These are phyloP conservation scores for Telopea speciosissima DNA, from an alignment of 177 flowering plant genomes.

Conservation along the genomic window DNA sequence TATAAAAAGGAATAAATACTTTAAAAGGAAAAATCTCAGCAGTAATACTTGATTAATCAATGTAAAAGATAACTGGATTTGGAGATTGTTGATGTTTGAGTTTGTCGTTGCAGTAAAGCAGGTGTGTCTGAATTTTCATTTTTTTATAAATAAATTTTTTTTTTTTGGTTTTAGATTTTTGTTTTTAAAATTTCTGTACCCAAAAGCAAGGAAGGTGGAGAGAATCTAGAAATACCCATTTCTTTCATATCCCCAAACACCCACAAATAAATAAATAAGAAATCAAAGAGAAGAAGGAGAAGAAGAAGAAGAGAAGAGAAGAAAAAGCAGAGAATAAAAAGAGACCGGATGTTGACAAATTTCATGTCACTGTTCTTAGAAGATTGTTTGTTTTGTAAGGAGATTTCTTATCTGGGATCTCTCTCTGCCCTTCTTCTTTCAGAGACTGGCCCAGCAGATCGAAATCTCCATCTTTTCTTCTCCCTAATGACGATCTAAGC, in stretches of 20 bases:
- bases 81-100: not conserved
- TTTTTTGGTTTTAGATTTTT: slow-evolving; percentile 11
- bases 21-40: not conserved
- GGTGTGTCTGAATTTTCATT: not conserved
- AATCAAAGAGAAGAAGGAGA: slow-evolving; percentile 14
- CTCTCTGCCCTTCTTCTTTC: slow-evolving; percentile 24
- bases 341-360: slow-evolving; percentile 96
- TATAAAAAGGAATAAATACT: not conserved
- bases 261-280: slow-evolving; percentile 21
- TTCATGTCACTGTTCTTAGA: slow-evolving; percentile 80
- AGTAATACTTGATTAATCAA: not conserved
- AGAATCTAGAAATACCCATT: slow-evolving; percentile 61
- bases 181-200: slow-evolving; percentile 31
- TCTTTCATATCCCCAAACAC: slow-evolving; percentile 16
- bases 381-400: slow-evolving; percentile 64
- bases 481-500: slow-evolving; percentile 55
- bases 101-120: slow-evolving; percentile 13
- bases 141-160: slow-evolving; percentile 2
- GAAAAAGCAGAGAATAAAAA: slow-evolving; percentile 72
- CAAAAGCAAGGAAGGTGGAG: slow-evolving; percentile 48
- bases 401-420: slow-evolving; percentile 79
- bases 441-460: slow-evolving; percentile 65
- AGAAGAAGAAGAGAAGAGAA: slow-evolving; percentile 10
- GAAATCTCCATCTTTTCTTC: slow-evolving; percentile 40
- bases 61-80: not conserved